Evolutionary conservation across 495 filamentous ascomycete genomes (phyloP).

Genomic region (Aeminium ludgeri): DNA sequence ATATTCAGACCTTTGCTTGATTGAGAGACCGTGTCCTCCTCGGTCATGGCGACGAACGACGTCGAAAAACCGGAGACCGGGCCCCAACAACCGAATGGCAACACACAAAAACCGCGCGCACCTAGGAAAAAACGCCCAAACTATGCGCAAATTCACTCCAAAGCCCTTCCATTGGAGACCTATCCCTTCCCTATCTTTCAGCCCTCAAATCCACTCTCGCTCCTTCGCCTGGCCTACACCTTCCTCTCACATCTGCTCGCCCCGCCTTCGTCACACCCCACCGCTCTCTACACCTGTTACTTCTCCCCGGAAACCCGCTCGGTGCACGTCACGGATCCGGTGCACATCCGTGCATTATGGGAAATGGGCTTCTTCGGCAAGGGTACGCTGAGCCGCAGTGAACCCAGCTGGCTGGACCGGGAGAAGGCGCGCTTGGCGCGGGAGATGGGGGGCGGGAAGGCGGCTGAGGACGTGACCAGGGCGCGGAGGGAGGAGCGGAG

Average conservation of each 20-base stretch:
- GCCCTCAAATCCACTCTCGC: conserved; percentile 79
- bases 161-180: conserved; percentile 60
- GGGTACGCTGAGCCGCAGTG: conserved; percentile 77
- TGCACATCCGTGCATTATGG: conserved; percentile 67
- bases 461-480: conserved; percentile 65
- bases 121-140: conserved; percentile 6
- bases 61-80: not conserved
- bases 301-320: conserved; percentile 68
- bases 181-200: conserved; percentile 74
- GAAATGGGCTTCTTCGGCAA: conserved; percentile 94
- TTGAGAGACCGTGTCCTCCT: too few relatives aligned
- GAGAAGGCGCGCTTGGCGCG: conserved; percentile 45
- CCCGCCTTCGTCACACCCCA: conserved; percentile 49
- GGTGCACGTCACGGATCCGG: conserved; percentile 65
- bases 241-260: conserved; percentile 58
- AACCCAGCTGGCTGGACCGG: conserved; percentile 78
- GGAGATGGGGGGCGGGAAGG: conserved; percentile 35
- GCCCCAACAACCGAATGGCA: not conserved
- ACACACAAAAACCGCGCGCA: not conserved
- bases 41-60: not conserved
- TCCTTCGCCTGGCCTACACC: conserved; percentile 58
- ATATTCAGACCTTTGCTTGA: too few relatives aligned
- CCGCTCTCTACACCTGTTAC: conserved; percentile 45
- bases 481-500: conserved; percentile 61
- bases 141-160: conserved; percentile 39